Conservation (phyloP, 2,329 filamentous ascomycete genomes). For the Didymella lethalis region DNA sequence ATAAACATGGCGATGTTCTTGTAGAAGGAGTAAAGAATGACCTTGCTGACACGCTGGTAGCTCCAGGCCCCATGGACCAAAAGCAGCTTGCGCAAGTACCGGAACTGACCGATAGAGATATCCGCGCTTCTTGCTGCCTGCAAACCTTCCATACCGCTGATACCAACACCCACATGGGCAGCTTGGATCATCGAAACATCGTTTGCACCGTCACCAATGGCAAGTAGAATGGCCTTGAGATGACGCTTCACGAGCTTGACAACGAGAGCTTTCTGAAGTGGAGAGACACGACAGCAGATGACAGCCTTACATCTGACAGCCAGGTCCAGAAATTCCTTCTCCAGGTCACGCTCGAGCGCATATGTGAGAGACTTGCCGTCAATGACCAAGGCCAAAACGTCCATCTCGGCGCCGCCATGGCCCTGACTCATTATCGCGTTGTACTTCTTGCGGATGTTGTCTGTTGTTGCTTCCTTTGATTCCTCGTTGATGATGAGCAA, state of each 20-base stretch:
- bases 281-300: slow-evolving; percentile 94
- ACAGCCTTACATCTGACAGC: slow-evolving; percentile 98
- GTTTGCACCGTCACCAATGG: slow-evolving; percentile 97
- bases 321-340: slow-evolving; percentile 91
- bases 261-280: slow-evolving; percentile 94
- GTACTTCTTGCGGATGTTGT: slow-evolving; percentile 92
- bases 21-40: slow-evolving; percentile 98
- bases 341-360: slow-evolving; percentile 90
- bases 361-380: slow-evolving; percentile 95
- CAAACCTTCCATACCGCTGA: slow-evolving; percentile 94
- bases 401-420: slow-evolving; percentile 77
- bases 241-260: slow-evolving; percentile 98
- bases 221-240: slow-evolving; percentile 87
- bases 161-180: slow-evolving; percentile 96
- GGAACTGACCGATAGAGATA: slow-evolving; percentile 94
- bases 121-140: slow-evolving; percentile 96
- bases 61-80: slow-evolving; percentile 97
- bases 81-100: slow-evolving; percentile 90
- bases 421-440: slow-evolving; percentile 88
- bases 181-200: slow-evolving; percentile 99
- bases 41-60: slow-evolving; percentile 95
- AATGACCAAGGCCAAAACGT: slow-evolving; percentile 89
- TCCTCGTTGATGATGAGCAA: slow-evolving; percentile 96
- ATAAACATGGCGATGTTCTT: slow-evolving; percentile 99
- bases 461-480: slow-evolving; percentile 75